Base-by-base conservation (phyloP, 164 flowering plant genomes). In the Aristolochia fimbriata region DNA sequence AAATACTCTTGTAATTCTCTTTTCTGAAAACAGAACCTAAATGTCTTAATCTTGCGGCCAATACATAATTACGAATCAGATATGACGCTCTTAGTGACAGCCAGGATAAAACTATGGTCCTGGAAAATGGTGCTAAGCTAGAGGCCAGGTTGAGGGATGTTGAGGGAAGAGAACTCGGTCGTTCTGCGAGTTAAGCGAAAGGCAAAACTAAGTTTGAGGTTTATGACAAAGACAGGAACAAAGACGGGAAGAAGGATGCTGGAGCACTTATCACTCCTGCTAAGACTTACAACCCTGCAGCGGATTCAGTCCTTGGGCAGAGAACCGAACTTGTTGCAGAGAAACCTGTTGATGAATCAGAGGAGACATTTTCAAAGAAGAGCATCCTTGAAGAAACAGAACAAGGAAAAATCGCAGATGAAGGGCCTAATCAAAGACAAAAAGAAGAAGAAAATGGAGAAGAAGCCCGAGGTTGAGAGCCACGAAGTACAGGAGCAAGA, bases 11-110 rank as follows among this genome's bases (percentile, higher is more conserved):
- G n/a, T n/a, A n/a, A n/a, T n/a, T n/a, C n/a, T n/a, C n/a, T n/a
- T n/a, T n/a, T n/a, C n/a, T n/a, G n/a, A n/a, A n/a, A n/a, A n/a
- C n/a, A n/a, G n/a, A n/a, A n/a, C n/a, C n/a, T n/a, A n/a, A n/a
- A n/a, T n/a, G n/a, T n/a, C n/a, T n/a, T n/a, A n/a, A n/a, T n/a
- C 90, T 93, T 64, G 96, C 98, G 48, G 94, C 96, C 0, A 93
- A 93, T 73, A 59, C 86, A 70, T 90, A 90, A 15, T 68, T 93
- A 68, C 94, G 96, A n/a, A 78, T 90, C 59, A 69, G 98, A 59
- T 87, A 55, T 75, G 98, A 93, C 86, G 97, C 98, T 64, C 86
- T 93, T 59, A 94, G 97, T 59, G 97, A 92, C 52, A 52, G 61
- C 47, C 78, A 76, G 64, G 97, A n/a, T n/a, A n/a, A n/a, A n/a